These are phyloP conservation scores for Ilex paraguariensis DNA, from an alignment of 305 asterid species.

Conservation along the genomic window DNA sequence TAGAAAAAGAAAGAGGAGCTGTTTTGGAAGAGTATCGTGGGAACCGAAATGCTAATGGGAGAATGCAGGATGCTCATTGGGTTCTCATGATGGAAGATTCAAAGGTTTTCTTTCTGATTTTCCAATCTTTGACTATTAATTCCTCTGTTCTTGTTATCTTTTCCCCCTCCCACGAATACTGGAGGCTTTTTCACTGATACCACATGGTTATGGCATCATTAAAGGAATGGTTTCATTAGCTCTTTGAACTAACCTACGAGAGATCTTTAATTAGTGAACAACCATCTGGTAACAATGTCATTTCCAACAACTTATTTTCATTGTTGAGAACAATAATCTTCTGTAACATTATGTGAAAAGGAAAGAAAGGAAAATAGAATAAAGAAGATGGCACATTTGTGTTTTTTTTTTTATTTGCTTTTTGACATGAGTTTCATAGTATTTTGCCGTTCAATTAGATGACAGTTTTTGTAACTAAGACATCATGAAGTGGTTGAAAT, in stretches of 20 bases:
- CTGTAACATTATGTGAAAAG: too few species aligned
- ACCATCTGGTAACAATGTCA: too few species aligned
- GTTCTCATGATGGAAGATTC: slow-evolving; percentile 97
- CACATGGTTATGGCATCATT: background rate
- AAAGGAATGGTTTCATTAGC: background rate
- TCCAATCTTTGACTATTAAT: background rate
- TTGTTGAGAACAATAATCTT: too few species aligned
- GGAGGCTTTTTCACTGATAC: background rate
- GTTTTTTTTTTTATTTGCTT: too few species aligned
- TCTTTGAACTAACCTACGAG: background rate
- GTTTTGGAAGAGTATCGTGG: slow-evolving; percentile 88
- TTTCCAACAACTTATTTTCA: too few species aligned
- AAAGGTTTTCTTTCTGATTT: slow-evolving; percentile 41
- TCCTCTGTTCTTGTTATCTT: background rate
- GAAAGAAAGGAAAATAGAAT: too few species aligned
- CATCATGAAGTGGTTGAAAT: too few species aligned
- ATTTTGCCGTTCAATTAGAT: too few species aligned
- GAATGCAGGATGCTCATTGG: slow-evolving; percentile 98
- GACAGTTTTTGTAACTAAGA: too few species aligned
- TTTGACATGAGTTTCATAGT: too few species aligned
- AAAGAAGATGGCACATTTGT: too few species aligned
- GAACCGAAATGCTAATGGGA: slow-evolving; percentile 81
- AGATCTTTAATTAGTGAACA: background rate
- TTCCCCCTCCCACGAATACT: background rate
- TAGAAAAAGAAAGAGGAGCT: slow-evolving; percentile 97